A percentile compares a stretch with the other conserved stretches of the same genome.
These are phyloP conservation scores for Entelexis paramagnoliae DNA, from an alignment of 1,139 yeast genomes.

Conservation along the genomic window DNA sequence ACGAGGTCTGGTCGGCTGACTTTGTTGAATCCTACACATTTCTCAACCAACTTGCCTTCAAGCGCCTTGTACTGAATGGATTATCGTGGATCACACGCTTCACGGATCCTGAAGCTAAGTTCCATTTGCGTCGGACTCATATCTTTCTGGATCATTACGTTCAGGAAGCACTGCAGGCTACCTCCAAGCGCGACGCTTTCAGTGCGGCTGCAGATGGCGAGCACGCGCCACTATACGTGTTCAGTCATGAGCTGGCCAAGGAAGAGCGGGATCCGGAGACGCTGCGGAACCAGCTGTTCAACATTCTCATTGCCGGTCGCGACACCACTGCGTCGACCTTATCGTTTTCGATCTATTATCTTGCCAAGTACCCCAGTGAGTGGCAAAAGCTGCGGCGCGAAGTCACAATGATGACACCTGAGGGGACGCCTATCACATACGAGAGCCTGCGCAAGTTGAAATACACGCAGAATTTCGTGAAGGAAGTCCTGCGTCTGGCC, in stretches of 20 bases:
- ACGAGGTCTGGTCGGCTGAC: conserved; percentile 25
- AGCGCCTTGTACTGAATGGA: conserved; percentile 32
- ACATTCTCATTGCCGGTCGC: conserved; percentile 44
- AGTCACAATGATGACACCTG: conserved; percentile 25
- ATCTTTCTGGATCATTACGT: conserved; percentile 30
- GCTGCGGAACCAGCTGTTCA: conserved; percentile 42
- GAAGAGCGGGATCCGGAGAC: conserved; percentile 40
- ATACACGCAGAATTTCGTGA: conserved; percentile 31
- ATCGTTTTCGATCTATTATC: conserved; percentile 38
- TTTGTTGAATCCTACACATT: conserved; percentile 41
- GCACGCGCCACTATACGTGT: conserved; percentile 30
- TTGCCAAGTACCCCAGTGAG: conserved; percentile 37
- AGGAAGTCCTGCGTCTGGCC: conserved; percentile 27
- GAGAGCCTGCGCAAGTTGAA: conserved; percentile 43
- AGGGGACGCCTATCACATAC: conserved; percentile 31
- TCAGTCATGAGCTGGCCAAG: conserved; percentile 41
- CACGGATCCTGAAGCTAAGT: conserved; percentile 32
- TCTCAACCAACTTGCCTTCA: conserved; percentile 34
- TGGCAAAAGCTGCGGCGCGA: conserved; percentile 34
- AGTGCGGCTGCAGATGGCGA: conserved; percentile 1
- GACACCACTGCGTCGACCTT: conserved; percentile 45
- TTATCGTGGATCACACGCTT: conserved; percentile 33
- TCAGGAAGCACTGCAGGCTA: conserved; percentile 17
- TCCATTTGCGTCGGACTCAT: conserved; percentile 26
- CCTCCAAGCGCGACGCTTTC: not conserved